These are phyloP conservation scores for Boletellus sp. DNA, from an alignment of 768 basidiomycete species.

Conservation along the genomic window DNA sequence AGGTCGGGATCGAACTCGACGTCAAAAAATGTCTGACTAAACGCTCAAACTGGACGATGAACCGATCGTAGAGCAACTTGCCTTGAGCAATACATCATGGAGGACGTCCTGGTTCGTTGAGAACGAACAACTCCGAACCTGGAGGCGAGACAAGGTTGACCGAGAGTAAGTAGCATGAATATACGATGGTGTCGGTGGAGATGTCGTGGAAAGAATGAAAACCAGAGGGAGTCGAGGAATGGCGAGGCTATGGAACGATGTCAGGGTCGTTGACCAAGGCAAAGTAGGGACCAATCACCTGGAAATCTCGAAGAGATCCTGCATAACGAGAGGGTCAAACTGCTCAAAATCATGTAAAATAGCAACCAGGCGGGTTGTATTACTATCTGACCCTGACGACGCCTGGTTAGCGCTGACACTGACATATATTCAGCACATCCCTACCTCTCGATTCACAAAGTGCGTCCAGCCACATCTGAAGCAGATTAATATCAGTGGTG, in stretches of 20 bases:
- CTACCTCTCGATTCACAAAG: slow-evolving; percentile 38
- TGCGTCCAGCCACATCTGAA: slow-evolving; percentile 58
- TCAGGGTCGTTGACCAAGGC: not conserved
- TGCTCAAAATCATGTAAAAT: slow-evolving; percentile 75
- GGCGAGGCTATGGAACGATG: slow-evolving; percentile 39
- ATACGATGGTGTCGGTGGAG: slow-evolving; percentile 53
- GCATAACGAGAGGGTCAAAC: slow-evolving; percentile 57
- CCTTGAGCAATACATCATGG: slow-evolving; percentile 54
- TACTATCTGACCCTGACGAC: slow-evolving; percentile 12
- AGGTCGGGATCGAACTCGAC: slow-evolving; percentile 55
- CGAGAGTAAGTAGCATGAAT: slow-evolving; percentile 59
- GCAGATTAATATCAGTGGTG: slow-evolving; percentile 55
- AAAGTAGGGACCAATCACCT: slow-evolving; percentile 41
- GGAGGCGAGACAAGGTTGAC: slow-evolving; percentile 54
- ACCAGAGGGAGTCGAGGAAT: slow-evolving; percentile 55
- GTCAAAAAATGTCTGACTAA: slow-evolving; percentile 61
- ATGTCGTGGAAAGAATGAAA: slow-evolving; percentile 60
- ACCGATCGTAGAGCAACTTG: slow-evolving; percentile 21
- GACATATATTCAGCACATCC: slow-evolving; percentile 8
- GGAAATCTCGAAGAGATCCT: slow-evolving; percentile 70
- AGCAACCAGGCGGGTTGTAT: slow-evolving; percentile 45
- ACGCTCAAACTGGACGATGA: not conserved
- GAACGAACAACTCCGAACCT: slow-evolving; percentile 48
- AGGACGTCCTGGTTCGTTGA: slow-evolving; percentile 48
- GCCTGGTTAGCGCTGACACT: not conserved